Percentiles rank a stretch among this genome's conserved stretches.
Evolutionary conservation across 1,284 basidiomycete species (phyloP).

Genomic region (Pseudozyma tsukubaensis): DNA sequence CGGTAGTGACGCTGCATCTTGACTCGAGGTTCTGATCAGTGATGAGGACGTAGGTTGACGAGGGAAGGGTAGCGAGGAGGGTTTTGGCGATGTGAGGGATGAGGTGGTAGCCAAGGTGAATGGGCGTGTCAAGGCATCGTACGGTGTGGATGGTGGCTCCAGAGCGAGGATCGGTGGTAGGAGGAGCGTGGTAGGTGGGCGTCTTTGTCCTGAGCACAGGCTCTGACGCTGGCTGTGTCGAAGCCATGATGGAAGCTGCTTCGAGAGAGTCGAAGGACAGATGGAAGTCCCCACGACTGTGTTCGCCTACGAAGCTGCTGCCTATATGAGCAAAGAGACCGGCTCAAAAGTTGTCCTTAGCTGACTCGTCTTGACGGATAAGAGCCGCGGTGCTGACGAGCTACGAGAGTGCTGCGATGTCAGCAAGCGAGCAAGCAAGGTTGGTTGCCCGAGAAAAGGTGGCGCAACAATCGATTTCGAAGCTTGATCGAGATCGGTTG

Average conservation of each 20-base stretch:
- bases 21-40: slow-evolving; percentile 87
- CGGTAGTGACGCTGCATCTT: slow-evolving; percentile 68
- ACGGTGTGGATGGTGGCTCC: slow-evolving; percentile 63
- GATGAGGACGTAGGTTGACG: slow-evolving; percentile 90
- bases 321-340: slow-evolving; percentile 5
- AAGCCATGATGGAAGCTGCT: slow-evolving; percentile 17
- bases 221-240: slow-evolving; percentile 21
- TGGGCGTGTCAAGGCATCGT: slow-evolving; percentile 60
- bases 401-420: neutral
- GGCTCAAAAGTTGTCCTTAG: neutral
- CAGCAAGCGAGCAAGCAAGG: neutral
- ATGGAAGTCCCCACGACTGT: neutral
- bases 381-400: neutral
- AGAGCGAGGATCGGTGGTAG: slow-evolving; percentile 52
- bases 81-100: slow-evolving; percentile 74
- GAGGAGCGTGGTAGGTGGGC: slow-evolving; percentile 66
- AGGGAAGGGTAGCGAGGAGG: slow-evolving; percentile 77
- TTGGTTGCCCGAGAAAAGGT: slow-evolving; percentile 3
- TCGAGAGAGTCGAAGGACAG: neutral
- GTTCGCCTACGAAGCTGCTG: neutral
- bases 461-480: slow-evolving; percentile 5
- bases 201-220: slow-evolving; percentile 59
- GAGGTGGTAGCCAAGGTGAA: slow-evolving; percentile 67
- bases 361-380: neutral
- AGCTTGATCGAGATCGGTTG: slow-evolving; percentile 25